These are phyloP conservation scores for Verticillium albo-atrum DNA, from an alignment of 2,329 filamentous ascomycete genomes.

Conservation along the genomic window DNA sequence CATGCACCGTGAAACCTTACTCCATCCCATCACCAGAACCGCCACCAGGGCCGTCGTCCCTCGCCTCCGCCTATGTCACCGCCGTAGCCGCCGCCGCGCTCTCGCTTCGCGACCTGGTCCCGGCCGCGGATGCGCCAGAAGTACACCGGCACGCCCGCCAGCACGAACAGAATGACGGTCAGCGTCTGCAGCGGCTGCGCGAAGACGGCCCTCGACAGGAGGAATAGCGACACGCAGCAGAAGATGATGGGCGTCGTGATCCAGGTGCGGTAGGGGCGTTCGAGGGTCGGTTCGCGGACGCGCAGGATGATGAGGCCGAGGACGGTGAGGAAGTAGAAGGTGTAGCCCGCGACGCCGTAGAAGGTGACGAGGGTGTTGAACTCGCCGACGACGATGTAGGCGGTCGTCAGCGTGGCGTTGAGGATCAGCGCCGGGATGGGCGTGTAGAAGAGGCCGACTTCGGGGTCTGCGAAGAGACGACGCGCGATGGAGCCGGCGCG, in stretches of 20 bases:
- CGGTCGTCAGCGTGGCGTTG: conserved; percentile 68
- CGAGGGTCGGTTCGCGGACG: conserved; percentile 79
- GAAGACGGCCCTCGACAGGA: conserved; percentile 84
- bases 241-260: conserved; percentile 97
- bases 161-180: conserved; percentile 79
- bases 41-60: conserved; percentile 43
- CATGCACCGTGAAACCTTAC: not conserved
- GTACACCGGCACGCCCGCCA: conserved; percentile 80
- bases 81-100: conserved; percentile 23
- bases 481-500: conserved; percentile 57
- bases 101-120: conserved; percentile 44
- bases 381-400: conserved; percentile 82
- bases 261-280: conserved; percentile 93
- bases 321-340: conserved; percentile 95
- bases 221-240: conserved; percentile 92
- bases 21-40: conserved; percentile 54
- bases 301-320: conserved; percentile 87
- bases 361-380: conserved; percentile 92
- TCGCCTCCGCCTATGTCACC: conserved; percentile 15
- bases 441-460: conserved; percentile 82
- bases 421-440: conserved; percentile 88
- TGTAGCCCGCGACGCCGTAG: conserved; percentile 94
- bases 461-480: conserved; percentile 67
- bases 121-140: conserved; percentile 76
- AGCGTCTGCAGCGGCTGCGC: conserved; percentile 87